Conservation (phyloP, 192 early-diverging fungal genomes). For the Lunasporangiospora selenospora region DNA sequence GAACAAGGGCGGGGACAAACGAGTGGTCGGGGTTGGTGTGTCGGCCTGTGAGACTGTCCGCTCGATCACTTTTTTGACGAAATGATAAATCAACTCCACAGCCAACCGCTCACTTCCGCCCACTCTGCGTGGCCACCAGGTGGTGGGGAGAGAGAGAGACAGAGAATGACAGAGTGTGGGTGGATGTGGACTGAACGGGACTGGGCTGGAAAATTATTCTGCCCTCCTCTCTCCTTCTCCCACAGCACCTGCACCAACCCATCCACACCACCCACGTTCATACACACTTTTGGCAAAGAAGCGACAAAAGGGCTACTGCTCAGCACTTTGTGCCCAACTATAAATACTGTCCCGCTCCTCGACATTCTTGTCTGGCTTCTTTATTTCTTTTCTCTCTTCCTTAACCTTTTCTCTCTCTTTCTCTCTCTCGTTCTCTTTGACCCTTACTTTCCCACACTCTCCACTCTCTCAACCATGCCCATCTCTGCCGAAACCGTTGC, state of each 20-base stretch:
- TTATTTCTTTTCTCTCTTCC: slow-evolving; percentile 3
- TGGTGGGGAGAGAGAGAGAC: neutral
- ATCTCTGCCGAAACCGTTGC: slow-evolving; percentile 8
- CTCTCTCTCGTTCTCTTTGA: neutral
- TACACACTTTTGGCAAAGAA: no score
- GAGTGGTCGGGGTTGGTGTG: no score
- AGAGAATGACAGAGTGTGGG: neutral
- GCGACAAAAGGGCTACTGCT: no score
- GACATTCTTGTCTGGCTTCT: neutral
- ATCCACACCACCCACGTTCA: neutral
- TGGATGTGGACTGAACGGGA: neutral
- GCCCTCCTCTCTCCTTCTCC: slow-evolving; percentile 2
- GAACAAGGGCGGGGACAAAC: no score
- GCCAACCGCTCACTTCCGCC: no score
- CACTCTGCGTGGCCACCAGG: no score
- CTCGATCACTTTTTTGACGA: no score
- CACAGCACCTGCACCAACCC: neutral
- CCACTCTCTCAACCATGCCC: slow-evolving; percentile 12
- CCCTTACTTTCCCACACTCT: neutral
- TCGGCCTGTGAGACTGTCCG: no score
- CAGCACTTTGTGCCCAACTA: no score
- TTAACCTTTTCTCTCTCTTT: neutral
- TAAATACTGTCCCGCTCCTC: no score
- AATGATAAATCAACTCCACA: no score
- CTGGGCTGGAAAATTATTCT: slow-evolving; percentile 17